These are phyloP conservation scores for Amanita subjunquillea DNA, from an alignment of 768 basidiomycete genomes.

Conservation along the genomic window DNA sequence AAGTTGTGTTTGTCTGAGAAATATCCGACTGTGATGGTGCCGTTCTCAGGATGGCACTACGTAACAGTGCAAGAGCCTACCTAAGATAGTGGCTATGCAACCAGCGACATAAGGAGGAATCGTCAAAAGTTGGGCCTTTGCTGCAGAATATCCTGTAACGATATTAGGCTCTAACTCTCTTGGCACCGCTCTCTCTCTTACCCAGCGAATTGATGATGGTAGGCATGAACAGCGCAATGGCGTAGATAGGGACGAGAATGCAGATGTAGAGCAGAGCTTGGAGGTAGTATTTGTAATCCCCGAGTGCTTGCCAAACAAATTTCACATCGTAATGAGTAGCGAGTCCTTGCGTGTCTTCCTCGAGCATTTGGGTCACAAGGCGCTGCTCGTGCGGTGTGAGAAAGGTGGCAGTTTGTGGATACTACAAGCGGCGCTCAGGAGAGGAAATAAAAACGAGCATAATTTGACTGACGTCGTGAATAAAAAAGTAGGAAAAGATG, in stretches of 20 bases:
- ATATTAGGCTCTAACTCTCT: neutral
- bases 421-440: slow-evolving; percentile 18
- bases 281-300: slow-evolving; percentile 33
- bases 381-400: slow-evolving; percentile 33
- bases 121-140: slow-evolving; percentile 39
- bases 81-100: slow-evolving; percentile 29
- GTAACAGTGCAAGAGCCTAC: slow-evolving; percentile 7
- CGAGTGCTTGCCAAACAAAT: slow-evolving; percentile 39
- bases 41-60: neutral
- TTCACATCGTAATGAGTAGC: slow-evolving; percentile 32
- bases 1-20: slow-evolving; percentile 29
- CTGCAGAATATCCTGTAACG: slow-evolving; percentile 30
- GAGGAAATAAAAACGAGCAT: neutral
- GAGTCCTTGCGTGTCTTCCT: slow-evolving; percentile 32
- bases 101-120: slow-evolving; percentile 40
- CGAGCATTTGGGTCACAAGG: slow-evolving; percentile 28
- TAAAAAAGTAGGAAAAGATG: slow-evolving; percentile 34
- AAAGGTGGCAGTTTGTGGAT: slow-evolving; percentile 50
- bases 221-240: slow-evolving; percentile 37
- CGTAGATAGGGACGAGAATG: slow-evolving; percentile 33
- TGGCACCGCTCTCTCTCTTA: neutral
- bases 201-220: slow-evolving; percentile 37
- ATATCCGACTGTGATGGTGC: slow-evolving; percentile 19
- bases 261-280: slow-evolving; percentile 32
- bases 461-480: slow-evolving; percentile 35